phyloP scores from a whole-genome alignment of 495 filamentous ascomycete genomes.

The Aspergillus ellipticus region DNA sequence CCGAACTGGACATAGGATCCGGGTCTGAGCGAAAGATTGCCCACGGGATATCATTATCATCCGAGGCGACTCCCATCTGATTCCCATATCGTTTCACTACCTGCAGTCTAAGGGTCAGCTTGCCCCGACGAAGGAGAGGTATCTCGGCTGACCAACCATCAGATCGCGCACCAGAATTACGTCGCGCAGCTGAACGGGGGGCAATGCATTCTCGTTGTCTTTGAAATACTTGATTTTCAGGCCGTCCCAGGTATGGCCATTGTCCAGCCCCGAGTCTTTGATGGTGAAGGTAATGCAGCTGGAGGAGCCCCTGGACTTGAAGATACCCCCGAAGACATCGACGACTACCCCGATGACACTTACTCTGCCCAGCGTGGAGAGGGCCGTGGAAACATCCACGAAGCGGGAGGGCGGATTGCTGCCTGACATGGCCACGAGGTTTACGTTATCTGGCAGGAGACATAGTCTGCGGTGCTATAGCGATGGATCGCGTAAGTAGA shows the following conservation, averaged over 20 bases:
- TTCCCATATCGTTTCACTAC: slow-evolving; percentile 19
- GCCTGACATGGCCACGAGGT: neutral
- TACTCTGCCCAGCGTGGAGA: slow-evolving; percentile 20
- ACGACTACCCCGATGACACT: slow-evolving; percentile 50
- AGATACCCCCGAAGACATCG: slow-evolving; percentile 31
- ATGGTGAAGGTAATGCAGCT: slow-evolving; percentile 48
- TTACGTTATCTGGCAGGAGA: neutral
- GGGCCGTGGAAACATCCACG: slow-evolving; percentile 36
- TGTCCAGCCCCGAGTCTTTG: slow-evolving; percentile 36
- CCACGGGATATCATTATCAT: slow-evolving; percentile 31
- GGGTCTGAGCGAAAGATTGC: slow-evolving; percentile 34
- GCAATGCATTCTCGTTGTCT: slow-evolving; percentile 32
- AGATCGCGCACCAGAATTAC: slow-evolving; percentile 45
- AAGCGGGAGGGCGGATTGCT: slow-evolving; percentile 17
- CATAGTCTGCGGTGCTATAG: neutral
- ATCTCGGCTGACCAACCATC: slow-evolving; percentile 26
- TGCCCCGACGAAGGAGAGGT: neutral
- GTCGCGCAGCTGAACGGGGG: slow-evolving; percentile 39
- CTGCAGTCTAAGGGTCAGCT: slow-evolving; percentile 18
- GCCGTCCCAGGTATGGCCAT: slow-evolving; percentile 34
- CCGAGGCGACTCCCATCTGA: slow-evolving; percentile 26
- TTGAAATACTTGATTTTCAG: slow-evolving; percentile 52
- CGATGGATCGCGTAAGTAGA: neutral
- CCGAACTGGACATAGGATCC: slow-evolving; percentile 19
- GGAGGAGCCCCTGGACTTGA: slow-evolving; percentile 28